These are phyloP conservation scores for Candida gigantensis DNA, from an alignment of 1,139 yeast genomes.

Conservation along the genomic window DNA sequence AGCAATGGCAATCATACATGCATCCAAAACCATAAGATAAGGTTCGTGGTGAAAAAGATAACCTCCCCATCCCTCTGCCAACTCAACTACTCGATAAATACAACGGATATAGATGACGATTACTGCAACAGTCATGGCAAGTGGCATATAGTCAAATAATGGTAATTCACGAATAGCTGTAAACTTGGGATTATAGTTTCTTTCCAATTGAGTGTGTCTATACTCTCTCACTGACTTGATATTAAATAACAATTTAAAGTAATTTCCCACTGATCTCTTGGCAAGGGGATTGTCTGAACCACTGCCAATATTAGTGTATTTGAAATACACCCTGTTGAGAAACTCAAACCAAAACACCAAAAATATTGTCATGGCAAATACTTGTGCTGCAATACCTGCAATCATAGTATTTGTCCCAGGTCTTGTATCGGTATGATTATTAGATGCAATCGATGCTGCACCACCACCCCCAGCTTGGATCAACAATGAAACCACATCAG, in stretches of 20 bases:
- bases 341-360: slow-evolving; percentile 57
- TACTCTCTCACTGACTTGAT: slow-evolving; percentile 24
- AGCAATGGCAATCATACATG: slow-evolving; percentile 59
- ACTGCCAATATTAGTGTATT: slow-evolving; percentile 20
- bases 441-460: slow-evolving; percentile 62
- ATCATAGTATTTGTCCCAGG: slow-evolving; percentile 77
- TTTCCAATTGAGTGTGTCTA: slow-evolving; percentile 28
- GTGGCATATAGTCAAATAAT: slow-evolving; percentile 50
- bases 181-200: slow-evolving; percentile 41
- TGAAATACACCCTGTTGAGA: slow-evolving; percentile 46
- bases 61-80: slow-evolving; percentile 78
- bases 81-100: slow-evolving; percentile 77
- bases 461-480: slow-evolving; percentile 87
- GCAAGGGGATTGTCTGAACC: slow-evolving; percentile 22
- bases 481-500: slow-evolving; percentile 68
- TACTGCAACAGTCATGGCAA: slow-evolving; percentile 54
- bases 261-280: slow-evolving; percentile 28
- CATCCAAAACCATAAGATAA: slow-evolving; percentile 76
- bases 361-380: slow-evolving; percentile 69
- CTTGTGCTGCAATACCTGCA: slow-evolving; percentile 81
- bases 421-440: slow-evolving; percentile 32
- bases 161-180: slow-evolving; percentile 38
- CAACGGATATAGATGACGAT: slow-evolving; percentile 69
- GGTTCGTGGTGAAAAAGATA: slow-evolving; percentile 68
- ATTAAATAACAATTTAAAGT: slow-evolving; percentile 32